Conservation (phyloP, 2,329 filamentous ascomycete genomes). For the Phaeoacremonium minimum region DNA sequence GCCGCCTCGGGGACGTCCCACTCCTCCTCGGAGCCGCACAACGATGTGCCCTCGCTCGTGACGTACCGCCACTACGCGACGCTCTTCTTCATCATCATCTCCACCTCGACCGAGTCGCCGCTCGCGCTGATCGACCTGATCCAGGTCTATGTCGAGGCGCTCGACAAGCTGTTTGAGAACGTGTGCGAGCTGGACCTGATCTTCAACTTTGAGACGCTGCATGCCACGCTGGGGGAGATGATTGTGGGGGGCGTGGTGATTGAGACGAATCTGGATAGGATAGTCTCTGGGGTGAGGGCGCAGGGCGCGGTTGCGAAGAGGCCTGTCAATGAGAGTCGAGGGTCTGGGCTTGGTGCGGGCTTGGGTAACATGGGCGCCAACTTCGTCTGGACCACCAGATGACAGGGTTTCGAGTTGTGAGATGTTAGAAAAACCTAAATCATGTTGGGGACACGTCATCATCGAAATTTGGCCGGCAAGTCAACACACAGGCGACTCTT, state of each 20-base stretch:
- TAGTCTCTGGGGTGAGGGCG: slow-evolving; percentile 76
- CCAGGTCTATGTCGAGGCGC: slow-evolving; percentile 94
- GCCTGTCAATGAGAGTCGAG: slow-evolving; percentile 66
- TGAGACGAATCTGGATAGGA: slow-evolving; percentile 84
- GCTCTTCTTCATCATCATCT: slow-evolving; percentile 97
- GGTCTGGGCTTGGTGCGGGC: slow-evolving; percentile 40
- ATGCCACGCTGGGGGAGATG: slow-evolving; percentile 89
- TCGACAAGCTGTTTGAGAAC: slow-evolving; percentile 95
- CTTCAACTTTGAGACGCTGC: slow-evolving; percentile 97
- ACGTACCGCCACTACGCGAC: slow-evolving; percentile 98
- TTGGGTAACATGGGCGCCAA: slow-evolving; percentile 54
- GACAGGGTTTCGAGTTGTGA: background rate
- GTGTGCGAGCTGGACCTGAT: slow-evolving; percentile 98
- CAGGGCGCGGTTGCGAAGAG: slow-evolving; percentile 76
- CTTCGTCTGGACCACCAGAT: slow-evolving; percentile 47
- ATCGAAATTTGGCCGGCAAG: no score
- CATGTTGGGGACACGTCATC: no score
- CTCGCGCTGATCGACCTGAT: slow-evolving; percentile 94
- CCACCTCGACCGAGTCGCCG: slow-evolving; percentile 91
- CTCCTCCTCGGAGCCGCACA: slow-evolving; percentile 65
- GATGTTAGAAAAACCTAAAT: no score
- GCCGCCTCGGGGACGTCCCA: slow-evolving; percentile 58
- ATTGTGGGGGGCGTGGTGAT: slow-evolving; percentile 92
- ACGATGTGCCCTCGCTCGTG: slow-evolving; percentile 89
- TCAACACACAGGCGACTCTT: no score